Percentiles rank a stretch among this genome's conserved stretches.
Evolutionary conservation across 2,329 filamentous ascomycete species (phyloP).

Genomic region (Penicillium hesseltinei): DNA sequence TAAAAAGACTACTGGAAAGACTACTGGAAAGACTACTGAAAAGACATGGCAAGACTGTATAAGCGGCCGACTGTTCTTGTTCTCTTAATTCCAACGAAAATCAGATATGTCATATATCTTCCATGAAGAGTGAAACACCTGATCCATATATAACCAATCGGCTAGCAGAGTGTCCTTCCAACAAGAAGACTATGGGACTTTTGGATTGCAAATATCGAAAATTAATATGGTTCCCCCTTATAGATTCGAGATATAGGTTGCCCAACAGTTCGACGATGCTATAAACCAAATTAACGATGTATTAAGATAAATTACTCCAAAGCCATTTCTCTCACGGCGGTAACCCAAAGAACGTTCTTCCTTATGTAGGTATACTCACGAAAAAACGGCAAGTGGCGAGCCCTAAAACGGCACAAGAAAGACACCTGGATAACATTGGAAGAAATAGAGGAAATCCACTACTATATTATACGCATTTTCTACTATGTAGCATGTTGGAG

Average conservation of each 20-base stretch:
- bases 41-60: no score
- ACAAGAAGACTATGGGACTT: not conserved
- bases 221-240: not conserved
- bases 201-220: not conserved
- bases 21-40: no score
- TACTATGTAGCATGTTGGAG: not conserved
- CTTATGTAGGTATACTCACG: no score
- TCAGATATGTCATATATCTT: no score
- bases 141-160: not conserved
- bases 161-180: not conserved
- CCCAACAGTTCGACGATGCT: not conserved
- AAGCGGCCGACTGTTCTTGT: no score
- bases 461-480: not conserved
- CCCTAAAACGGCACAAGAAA: not conserved
- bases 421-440: no score
- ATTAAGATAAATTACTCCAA: no score
- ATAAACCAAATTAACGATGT: not conserved
- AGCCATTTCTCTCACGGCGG: no score
- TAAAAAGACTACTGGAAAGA: no score
- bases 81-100: no score
- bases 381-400: no score
- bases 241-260: not conserved
- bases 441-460: not conserved
- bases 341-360: no score
- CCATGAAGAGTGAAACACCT: not conserved